A percentile compares a stretch with the other conserved stretches of the same genome.
These are phyloP conservation scores for Pythium aquatile DNA, from an alignment of 352 stramenopile genomes.

Conservation along the genomic window DNA sequence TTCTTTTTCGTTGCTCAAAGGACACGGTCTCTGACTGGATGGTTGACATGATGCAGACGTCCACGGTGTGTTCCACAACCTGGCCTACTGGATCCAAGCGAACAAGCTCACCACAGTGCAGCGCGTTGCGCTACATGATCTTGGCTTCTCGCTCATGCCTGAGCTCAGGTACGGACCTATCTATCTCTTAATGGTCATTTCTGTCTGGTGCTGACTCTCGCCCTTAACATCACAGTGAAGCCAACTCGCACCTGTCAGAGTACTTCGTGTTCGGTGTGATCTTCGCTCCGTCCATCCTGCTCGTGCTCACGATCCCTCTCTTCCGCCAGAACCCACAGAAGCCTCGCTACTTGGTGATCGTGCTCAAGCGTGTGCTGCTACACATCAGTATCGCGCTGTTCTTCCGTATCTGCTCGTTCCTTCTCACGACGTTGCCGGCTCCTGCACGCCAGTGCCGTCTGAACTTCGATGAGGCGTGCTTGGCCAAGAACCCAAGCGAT, in stretches of 20 bases:
- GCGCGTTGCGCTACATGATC: slow-evolving; percentile 71
- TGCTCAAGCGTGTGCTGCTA: slow-evolving; percentile 78
- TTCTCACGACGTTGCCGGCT: slow-evolving; percentile 69
- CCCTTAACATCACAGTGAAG: slow-evolving; percentile 21
- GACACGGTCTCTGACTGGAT: background rate
- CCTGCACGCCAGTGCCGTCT: slow-evolving; percentile 72
- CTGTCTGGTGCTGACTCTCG: slow-evolving; percentile 2
- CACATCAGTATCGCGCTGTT: slow-evolving; percentile 73
- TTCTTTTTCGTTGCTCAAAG: slow-evolving; percentile 2
- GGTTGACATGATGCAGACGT: slow-evolving; percentile 37
- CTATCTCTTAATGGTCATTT: background rate
- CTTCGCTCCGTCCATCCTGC: slow-evolving; percentile 69
- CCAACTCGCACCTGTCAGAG: slow-evolving; percentile 54
- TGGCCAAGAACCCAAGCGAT: slow-evolving; percentile 52
- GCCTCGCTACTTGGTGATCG: slow-evolving; percentile 75
- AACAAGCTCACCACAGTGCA: slow-evolving; percentile 62
- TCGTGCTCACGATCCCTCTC: slow-evolving; percentile 63
- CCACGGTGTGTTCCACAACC: slow-evolving; percentile 83
- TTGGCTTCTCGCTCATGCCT: slow-evolving; percentile 72
- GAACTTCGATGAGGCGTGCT: slow-evolving; percentile 63
- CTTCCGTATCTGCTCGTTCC: slow-evolving; percentile 79
- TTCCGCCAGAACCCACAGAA: slow-evolving; percentile 61
- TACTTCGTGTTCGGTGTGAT: slow-evolving; percentile 75
- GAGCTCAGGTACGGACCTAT: slow-evolving; percentile 46
- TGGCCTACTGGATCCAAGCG: slow-evolving; percentile 83